Base-by-base conservation (phyloP, 2,329 filamentous ascomycete species). In the Metarhizium sp. region DNA sequence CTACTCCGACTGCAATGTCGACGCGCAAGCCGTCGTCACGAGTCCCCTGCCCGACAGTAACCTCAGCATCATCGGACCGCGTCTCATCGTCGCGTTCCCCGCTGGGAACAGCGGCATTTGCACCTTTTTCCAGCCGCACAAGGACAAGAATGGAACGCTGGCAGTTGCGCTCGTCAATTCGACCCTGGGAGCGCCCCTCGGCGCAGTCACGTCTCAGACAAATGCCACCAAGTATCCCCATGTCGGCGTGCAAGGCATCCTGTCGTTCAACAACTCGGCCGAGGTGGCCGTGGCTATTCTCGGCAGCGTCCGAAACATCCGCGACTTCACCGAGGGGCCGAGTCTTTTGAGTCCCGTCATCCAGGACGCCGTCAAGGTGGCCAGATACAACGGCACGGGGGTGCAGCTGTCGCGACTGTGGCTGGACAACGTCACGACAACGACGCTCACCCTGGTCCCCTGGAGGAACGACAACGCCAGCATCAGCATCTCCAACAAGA, bases 21-120 rank as follows among this genome's bases (percentile, higher is more conserved):
- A 78, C 38, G 75, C 75, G 5, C 83, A 86, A 59, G 79, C 82
- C 0, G 77, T 87, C 0, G 69, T 86, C 0, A 86, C 82, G 0
- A 84, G 74, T 57, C 82, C 83, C 14, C 65, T 77, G 0, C 61
- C 73, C 2, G 72, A 75, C 16, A 82, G 77, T 55, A 75, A 84
- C 60, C 67, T 84, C 1, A 75, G 70, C 1, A 69, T 81, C 38
- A 79, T 84, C 57, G 72, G 75, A 0, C 82, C 82, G 8, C 73
- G 83, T n/a, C 66, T 87, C 25, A 71, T 84, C 20, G 58, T 81
- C 7, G 84, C 83, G 8, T 87, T 82, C 82, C 82, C 84, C 7
- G 80, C 82, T 8, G 84, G 84, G 2, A 83, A 86, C 61, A 86
- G 82, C 53, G 84, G 84, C 0, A 71, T 79, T 25, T 25, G 25